Conservation (phyloP, 2,329 filamentous ascomycete species). For the Laburnicola sp. region DNA sequence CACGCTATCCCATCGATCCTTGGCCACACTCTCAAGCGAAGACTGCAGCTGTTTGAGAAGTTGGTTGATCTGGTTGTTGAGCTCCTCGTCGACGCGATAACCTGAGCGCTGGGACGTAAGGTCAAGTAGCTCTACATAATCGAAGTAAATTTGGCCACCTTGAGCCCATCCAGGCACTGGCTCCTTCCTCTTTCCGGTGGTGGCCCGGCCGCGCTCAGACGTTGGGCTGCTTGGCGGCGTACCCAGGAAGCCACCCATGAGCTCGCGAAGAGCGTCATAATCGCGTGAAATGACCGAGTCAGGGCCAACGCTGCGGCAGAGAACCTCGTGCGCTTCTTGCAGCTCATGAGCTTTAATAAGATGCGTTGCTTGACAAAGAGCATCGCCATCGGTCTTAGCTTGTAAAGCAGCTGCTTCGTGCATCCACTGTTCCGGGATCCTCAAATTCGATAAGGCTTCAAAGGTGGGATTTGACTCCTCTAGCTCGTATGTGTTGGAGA, state of each 20-base stretch:
- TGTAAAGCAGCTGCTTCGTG: conserved; percentile 85
- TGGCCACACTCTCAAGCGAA: conserved; percentile 44
- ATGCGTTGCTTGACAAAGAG: conserved; percentile 62
- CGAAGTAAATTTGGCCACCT: conserved; percentile 78
- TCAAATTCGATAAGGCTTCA: conserved; percentile 64
- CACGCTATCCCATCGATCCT: conserved; percentile 46
- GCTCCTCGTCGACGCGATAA: conserved; percentile 37
- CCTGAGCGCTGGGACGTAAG: conserved; percentile 32
- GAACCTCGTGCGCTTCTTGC: conserved; percentile 80
- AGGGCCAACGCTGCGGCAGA: conserved; percentile 80
- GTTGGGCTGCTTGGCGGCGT: conserved; percentile 48
- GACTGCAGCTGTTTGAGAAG: conserved; percentile 42
- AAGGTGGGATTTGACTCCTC: conserved; percentile 61
- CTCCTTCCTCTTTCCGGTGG: conserved; percentile 20
- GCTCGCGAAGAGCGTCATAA: conserved; percentile 67
- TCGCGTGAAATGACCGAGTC: conserved; percentile 80
- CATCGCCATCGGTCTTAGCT: conserved; percentile 72
- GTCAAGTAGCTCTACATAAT: conserved; percentile 59
- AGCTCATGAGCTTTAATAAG: conserved; percentile 77
- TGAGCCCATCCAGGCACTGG: conserved; percentile 71
- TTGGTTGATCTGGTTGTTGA: conserved; percentile 33
- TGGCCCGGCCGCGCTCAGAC: conserved; percentile 13
- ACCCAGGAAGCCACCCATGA: conserved; percentile 70
- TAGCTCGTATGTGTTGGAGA: conserved; percentile 67
- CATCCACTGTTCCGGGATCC: conserved; percentile 76